phyloP scores from a whole-genome alignment of 805 yeast genomes.

The Schwanniomyces vanrijiae region DNA sequence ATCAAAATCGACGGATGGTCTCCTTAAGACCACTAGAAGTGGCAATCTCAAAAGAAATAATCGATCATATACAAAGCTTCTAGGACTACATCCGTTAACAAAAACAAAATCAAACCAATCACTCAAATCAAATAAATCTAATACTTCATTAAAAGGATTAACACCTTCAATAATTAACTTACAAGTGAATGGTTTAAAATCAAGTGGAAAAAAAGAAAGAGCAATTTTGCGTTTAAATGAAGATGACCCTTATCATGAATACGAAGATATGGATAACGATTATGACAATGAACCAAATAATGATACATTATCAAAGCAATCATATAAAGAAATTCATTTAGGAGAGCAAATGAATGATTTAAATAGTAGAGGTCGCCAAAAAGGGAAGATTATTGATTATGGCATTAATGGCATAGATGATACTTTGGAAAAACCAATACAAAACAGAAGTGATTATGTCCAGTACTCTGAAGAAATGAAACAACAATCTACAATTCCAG shows the following conservation, averaged over 20 bases:
- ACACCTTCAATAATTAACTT: constrained; percentile 8
- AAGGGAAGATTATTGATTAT: too few relatives aligned
- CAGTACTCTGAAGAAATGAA: too few relatives aligned
- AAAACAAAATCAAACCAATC: constrained; percentile 31
- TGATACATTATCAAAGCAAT: neutral
- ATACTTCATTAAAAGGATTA: constrained; percentile 33
- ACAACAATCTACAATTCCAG: too few relatives aligned
- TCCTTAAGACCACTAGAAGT: constrained; percentile 20
- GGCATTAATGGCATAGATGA: too few relatives aligned
- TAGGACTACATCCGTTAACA: constrained; percentile 37
- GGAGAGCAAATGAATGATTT: neutral
- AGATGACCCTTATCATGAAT: constrained; percentile 33
- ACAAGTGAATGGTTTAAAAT: constrained; percentile 29
- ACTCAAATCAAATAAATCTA: constrained; percentile 30
- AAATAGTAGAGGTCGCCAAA: neutral
- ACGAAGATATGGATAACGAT: constrained; percentile 32
- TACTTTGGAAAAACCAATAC: too few relatives aligned
- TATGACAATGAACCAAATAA: constrained; percentile 3
- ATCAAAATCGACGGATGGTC: constrained; percentile 43
- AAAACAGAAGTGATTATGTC: too few relatives aligned
- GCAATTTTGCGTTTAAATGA: constrained; percentile 42
- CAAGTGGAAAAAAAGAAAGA: constrained; percentile 36
- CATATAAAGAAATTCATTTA: neutral
- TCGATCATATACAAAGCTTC: constrained; percentile 34
- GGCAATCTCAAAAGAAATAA: constrained; percentile 30